Evolutionary conservation across 441 rosid species (phyloP).

Genomic region (Populus trichocarpa): DNA sequence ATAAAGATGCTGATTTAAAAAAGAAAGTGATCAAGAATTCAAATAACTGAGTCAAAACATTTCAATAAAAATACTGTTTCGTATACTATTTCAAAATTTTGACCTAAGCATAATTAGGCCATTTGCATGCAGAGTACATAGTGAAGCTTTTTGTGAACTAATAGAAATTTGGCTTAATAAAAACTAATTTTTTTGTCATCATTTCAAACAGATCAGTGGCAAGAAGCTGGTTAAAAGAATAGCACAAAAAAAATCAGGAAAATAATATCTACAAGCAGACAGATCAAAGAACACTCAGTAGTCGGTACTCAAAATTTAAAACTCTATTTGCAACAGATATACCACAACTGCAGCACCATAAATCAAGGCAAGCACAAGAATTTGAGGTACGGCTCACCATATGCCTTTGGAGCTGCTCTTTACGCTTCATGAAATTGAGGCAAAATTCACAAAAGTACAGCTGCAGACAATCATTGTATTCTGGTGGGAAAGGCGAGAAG

Average conservation of each 20-base stretch:
- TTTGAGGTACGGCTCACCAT: constrained; percentile 62
- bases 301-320: not conserved
- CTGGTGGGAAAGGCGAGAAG: constrained; percentile 99
- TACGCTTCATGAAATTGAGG: constrained; percentile 97
- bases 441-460: constrained; percentile 99
- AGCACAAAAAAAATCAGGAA: not conserved
- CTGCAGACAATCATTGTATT: constrained; percentile 91
- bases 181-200: not conserved
- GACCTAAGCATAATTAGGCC: not conserved
- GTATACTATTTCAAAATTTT: not conserved
- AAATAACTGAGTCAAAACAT: not conserved
- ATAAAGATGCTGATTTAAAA: not conserved
- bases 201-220: not conserved
- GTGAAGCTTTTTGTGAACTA: not conserved
- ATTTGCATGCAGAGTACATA: not conserved
- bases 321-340: not conserved
- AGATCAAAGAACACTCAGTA: not conserved
- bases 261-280: not conserved
- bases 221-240: not conserved
- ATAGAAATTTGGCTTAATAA: not conserved
- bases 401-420: constrained; percentile 99
- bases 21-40: not conserved
- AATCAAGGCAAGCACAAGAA: constrained; percentile 8
- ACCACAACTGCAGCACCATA: not conserved
- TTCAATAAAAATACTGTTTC: not conserved